Conservation (phyloP, 495 filamentous ascomycete species). For the Hapsidospora chrysogenum region DNA sequence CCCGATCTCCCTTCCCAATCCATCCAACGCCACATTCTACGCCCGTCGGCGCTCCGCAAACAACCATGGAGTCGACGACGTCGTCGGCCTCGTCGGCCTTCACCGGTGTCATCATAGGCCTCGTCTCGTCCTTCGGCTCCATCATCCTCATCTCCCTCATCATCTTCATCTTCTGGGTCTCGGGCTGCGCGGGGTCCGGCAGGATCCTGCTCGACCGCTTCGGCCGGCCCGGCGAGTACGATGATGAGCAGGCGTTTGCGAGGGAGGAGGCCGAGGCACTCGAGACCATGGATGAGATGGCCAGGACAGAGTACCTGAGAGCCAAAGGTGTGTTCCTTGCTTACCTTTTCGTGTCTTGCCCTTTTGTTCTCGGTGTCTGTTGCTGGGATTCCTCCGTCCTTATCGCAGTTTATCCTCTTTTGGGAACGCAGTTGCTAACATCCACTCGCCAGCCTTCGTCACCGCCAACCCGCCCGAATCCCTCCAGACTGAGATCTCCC, state of each 20-base stretch:
- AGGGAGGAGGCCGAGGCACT: constrained; percentile 90
- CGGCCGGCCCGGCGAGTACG: constrained; percentile 86
- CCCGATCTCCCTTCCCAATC: too few species aligned
- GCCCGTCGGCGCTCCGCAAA: too few species aligned
- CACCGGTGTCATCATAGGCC: constrained; percentile 82
- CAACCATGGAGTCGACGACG: too few species aligned
- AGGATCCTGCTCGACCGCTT: constrained; percentile 89
- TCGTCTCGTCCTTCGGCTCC: constrained; percentile 92
- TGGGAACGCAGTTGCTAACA: background rate
- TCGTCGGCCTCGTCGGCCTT: constrained; percentile 19
- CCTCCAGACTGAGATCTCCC: constrained; percentile 84
- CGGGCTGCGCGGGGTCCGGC: constrained; percentile 74
- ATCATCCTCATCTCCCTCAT: constrained; percentile 68
- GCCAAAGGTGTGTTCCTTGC: constrained; percentile 61
- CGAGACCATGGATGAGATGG: constrained; percentile 89
- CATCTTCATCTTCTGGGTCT: constrained; percentile 80
- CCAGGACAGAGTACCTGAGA: constrained; percentile 75
- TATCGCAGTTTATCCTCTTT: background rate
- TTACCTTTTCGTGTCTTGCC: background rate
- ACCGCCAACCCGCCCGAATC: constrained; percentile 93
- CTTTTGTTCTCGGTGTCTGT: background rate
- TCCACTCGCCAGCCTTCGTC: constrained; percentile 63
- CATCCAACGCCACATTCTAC: too few species aligned
- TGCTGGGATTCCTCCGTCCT: background rate
- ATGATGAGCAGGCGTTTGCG: constrained; percentile 86